Evolutionary conservation across 2,329 filamentous ascomycete genomes (phyloP).

Genomic region (Phialophora expanda): DNA sequence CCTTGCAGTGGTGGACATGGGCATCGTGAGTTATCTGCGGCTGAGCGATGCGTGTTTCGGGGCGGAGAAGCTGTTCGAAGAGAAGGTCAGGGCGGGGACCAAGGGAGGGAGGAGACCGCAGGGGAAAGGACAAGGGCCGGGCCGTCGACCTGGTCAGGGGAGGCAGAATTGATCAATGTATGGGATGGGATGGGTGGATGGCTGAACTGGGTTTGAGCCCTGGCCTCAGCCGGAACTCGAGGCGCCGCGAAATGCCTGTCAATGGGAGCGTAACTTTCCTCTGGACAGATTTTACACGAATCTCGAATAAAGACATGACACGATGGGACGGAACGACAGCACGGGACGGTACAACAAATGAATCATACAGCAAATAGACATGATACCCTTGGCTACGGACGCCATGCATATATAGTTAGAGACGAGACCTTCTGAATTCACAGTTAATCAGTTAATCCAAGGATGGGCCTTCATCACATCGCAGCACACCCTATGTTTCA

Average conservation of each 20-base stretch:
- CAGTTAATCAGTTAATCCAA: neutral
- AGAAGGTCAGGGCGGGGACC: slow-evolving; percentile 40
- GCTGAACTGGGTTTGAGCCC: neutral
- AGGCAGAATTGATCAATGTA: neutral
- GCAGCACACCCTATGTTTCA: neutral
- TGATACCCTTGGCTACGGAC: neutral
- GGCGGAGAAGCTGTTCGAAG: slow-evolving; percentile 68
- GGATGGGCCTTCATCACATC: neutral
- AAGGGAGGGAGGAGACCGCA: slow-evolving; percentile 41
- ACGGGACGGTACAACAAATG: neutral
- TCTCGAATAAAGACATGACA: neutral
- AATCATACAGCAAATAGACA: neutral
- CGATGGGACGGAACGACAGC: neutral
- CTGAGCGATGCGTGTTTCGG: slow-evolving; percentile 81
- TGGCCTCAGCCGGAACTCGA: neutral
- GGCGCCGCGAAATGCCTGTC: neutral
- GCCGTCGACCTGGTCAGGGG: slow-evolving; percentile 1
- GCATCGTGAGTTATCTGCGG: slow-evolving; percentile 84
- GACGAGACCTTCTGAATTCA: neutral
- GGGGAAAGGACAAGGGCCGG: neutral
- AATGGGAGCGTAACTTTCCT: neutral
- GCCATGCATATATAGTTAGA: neutral
- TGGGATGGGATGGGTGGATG: neutral
- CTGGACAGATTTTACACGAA: neutral
- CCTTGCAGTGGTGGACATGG: slow-evolving; percentile 86